These are phyloP conservation scores for Cyclaneusma minus DNA, from an alignment of 2,329 filamentous ascomycete species.

Conservation along the genomic window DNA sequence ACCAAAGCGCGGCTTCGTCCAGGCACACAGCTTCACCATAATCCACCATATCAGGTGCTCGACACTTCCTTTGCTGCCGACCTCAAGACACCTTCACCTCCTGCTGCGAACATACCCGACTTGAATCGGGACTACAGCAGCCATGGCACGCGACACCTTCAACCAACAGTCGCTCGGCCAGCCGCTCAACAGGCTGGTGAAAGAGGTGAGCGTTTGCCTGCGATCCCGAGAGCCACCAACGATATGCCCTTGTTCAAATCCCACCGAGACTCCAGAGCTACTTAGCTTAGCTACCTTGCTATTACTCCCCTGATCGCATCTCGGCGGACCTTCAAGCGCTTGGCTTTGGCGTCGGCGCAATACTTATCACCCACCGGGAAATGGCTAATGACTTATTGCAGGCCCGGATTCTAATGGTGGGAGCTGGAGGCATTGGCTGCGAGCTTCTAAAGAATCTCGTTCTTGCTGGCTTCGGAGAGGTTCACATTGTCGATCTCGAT, in stretches of 20 bases:
- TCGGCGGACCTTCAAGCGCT: neutral
- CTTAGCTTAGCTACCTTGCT: neutral
- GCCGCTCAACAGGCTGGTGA: slow-evolving; percentile 47
- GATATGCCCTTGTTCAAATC: too few species aligned
- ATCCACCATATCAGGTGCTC: slow-evolving; percentile 2
- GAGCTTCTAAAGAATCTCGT: slow-evolving; percentile 95
- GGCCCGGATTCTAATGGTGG: slow-evolving; percentile 84
- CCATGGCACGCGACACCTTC: slow-evolving; percentile 32
- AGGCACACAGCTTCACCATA: neutral
- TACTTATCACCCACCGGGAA: slow-evolving; percentile 4
- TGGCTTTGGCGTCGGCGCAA: neutral
- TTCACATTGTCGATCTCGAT: slow-evolving; percentile 92
- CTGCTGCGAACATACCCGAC: neutral
- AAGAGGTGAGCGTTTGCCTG: slow-evolving; percentile 40
- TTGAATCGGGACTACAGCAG: slow-evolving; percentile 1
- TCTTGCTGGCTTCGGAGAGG: slow-evolving; percentile 78
- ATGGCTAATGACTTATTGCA: slow-evolving; percentile 27
- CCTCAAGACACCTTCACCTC: neutral
- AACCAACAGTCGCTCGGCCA: slow-evolving; percentile 53
- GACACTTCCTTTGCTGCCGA: slow-evolving; percentile 1
- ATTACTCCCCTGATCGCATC: neutral
- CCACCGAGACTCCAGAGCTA: too few species aligned
- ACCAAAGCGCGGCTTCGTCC: too few species aligned
- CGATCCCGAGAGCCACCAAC: too few species aligned
- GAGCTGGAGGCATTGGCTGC: slow-evolving; percentile 92